phyloP scores from a whole-genome alignment of 805 yeast genomes.

The Saturnispora besseyi region DNA sequence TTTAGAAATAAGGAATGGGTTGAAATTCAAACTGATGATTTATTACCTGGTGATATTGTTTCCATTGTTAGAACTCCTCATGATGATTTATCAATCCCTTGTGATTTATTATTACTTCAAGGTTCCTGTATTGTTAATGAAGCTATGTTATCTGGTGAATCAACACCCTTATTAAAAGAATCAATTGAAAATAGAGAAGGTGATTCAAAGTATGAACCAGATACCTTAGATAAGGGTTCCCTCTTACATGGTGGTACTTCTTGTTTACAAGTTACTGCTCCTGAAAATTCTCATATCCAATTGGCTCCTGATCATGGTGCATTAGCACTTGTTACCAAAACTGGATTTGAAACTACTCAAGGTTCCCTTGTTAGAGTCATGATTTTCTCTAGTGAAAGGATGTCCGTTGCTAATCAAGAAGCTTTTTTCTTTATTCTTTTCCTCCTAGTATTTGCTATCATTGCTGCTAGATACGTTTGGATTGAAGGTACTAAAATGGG shows the following conservation, averaged over 20 bases:
- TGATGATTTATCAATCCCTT: constrained; percentile 89
- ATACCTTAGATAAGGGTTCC: constrained; percentile 83
- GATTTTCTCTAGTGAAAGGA: constrained; percentile 95
- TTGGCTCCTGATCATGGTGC: constrained; percentile 89
- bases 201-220: constrained; percentile 57
- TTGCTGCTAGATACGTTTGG: constrained; percentile 98
- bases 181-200: constrained; percentile 77
- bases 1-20: constrained; percentile 66
- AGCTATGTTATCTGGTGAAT: constrained; percentile 98
- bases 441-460: constrained; percentile 81
- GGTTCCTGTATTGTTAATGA: constrained; percentile 96
- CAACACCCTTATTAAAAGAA: constrained; percentile 93
- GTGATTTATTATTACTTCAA: constrained; percentile 77
- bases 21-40: constrained; percentile 56
- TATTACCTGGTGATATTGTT: constrained; percentile 87
- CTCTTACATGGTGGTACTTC: constrained; percentile 92
- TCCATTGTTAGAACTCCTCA: constrained; percentile 73
- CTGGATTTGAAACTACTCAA: constrained; percentile 98
- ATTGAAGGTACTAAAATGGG: constrained; percentile 94
- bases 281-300: constrained; percentile 41
- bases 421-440: constrained; percentile 88
- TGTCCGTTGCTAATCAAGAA: constrained; percentile 91
- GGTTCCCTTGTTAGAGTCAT: constrained; percentile 95
- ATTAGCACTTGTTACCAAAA: constrained; percentile 77
- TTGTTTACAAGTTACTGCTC: constrained; percentile 80